These are phyloP conservation scores for Trichoderma sp. DNA, from an alignment of 2,329 filamentous ascomycete genomes.

Conservation along the genomic window DNA sequence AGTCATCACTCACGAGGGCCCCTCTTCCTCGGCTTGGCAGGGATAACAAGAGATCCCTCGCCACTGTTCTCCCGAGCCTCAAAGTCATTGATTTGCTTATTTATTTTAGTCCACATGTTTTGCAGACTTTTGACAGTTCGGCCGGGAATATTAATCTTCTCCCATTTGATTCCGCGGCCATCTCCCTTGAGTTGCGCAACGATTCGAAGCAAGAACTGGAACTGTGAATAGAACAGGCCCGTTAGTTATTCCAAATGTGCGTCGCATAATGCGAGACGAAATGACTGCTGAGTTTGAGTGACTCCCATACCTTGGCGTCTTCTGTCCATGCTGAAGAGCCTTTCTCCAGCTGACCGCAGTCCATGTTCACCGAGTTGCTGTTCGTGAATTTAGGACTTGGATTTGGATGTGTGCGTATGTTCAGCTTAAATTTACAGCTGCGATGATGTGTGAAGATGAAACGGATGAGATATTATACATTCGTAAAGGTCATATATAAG, in stretches of 20 bases:
- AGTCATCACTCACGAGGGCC: neutral
- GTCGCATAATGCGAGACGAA: neutral
- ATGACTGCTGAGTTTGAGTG: neutral
- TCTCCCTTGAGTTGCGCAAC: slow-evolving; percentile 34
- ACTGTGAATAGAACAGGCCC: slow-evolving; percentile 24
- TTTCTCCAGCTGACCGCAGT: slow-evolving; percentile 23
- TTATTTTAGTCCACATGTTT: slow-evolving; percentile 38
- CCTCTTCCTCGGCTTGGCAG: slow-evolving; percentile 18
- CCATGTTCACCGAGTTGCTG: slow-evolving; percentile 24
- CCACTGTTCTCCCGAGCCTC: neutral
- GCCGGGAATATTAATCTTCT: slow-evolving; percentile 34
- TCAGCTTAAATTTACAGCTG: neutral
- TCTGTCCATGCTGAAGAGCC: slow-evolving; percentile 37
- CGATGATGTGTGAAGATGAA: neutral
- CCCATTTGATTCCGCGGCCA: slow-evolving; percentile 37
- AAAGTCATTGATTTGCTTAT: slow-evolving; percentile 31
- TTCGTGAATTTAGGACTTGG: neutral
- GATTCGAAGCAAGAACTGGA: slow-evolving; percentile 37
- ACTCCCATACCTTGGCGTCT: slow-evolving; percentile 33
- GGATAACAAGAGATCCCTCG: neutral
- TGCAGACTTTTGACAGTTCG: slow-evolving; percentile 39
- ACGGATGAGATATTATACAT: neutral
- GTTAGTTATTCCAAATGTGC: neutral
- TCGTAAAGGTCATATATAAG: neutral
- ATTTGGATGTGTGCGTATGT: neutral